Evolutionary conservation across 2,329 filamentous ascomycete species (phyloP).

Genomic region (Aspergillus terreus): DNA sequence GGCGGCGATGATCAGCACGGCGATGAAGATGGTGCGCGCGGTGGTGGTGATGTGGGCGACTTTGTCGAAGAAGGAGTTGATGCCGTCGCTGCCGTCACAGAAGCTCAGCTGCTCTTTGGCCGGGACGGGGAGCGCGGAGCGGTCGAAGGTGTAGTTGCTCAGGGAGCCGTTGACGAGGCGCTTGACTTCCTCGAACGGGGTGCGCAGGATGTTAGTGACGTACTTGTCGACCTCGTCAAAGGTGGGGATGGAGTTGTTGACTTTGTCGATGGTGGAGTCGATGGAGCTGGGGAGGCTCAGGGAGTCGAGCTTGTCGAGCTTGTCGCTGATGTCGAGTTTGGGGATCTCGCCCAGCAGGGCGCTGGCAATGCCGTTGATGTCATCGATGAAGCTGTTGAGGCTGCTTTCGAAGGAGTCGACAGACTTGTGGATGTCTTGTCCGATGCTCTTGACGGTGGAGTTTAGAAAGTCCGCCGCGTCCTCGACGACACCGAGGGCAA

Average conservation of each 20-base stretch:
- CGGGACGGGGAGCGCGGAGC: slow-evolving; percentile 74
- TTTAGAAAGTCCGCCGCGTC: slow-evolving; percentile 61
- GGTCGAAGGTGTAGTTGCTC: slow-evolving; percentile 72
- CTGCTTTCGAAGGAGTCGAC: slow-evolving; percentile 51
- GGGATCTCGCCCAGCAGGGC: slow-evolving; percentile 48
- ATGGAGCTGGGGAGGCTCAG: slow-evolving; percentile 68
- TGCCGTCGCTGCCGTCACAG: slow-evolving; percentile 78
- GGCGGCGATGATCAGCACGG: slow-evolving; percentile 68
- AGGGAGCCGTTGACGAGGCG: slow-evolving; percentile 67
- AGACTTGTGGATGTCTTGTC: slow-evolving; percentile 42
- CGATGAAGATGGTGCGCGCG: slow-evolving; percentile 72
- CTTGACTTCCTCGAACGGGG: slow-evolving; percentile 80
- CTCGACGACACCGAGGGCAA: slow-evolving; percentile 60
- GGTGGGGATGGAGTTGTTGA: slow-evolving; percentile 76
- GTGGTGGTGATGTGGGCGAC: slow-evolving; percentile 64
- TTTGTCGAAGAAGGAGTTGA: slow-evolving; percentile 77
- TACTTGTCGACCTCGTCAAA: slow-evolving; percentile 82
- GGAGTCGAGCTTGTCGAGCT: slow-evolving; percentile 63
- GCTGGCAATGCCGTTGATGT: slow-evolving; percentile 56
- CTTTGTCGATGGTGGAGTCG: slow-evolving; percentile 63
- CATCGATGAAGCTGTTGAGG: slow-evolving; percentile 49
- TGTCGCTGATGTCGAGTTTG: slow-evolving; percentile 61
- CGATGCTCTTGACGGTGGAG: slow-evolving; percentile 46
- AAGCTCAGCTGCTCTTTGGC: slow-evolving; percentile 79
- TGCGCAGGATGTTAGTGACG: slow-evolving; percentile 67